Evolutionary conservation across 2,329 filamentous ascomycete species (phyloP), one percentile per base, ranked within the genome.

Genomic region (Akanthomyces dipterigenus): DNA sequence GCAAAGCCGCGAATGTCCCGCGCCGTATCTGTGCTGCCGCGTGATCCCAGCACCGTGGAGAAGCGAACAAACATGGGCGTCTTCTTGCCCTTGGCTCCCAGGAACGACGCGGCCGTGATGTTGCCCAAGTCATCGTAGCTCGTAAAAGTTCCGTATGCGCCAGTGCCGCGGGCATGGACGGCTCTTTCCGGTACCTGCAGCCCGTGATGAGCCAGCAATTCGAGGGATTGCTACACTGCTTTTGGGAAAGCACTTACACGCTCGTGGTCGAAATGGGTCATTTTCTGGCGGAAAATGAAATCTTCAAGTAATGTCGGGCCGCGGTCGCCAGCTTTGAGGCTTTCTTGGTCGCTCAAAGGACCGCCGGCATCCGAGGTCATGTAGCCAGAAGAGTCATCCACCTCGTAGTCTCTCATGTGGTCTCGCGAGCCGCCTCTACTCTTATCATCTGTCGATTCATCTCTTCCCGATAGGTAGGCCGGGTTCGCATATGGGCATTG

Each of bases 1-100:
- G 88, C 88, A 67, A 90, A 91, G 1, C 88, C 88, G 64, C 88
- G 88, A 0, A 90, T 86, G 75, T 91, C 88, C 40, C 89, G 82
- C 7, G 81, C 87, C 0, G 86, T 87, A 67, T 91, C 88, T 2
- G 85, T 82, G 66, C 85, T 88, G 34, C 88, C 89, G 16, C 84
- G 79, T 38, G 82, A 87, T 2, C 87, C 87, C 22, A 86, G 84
- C 11, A 92, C 89, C 1, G 88, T 91, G 0, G 88, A 91, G 70
- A 91, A 89, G 18, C 88, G 85, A n/a, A 87, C 77, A 67, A 90
- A 90, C 0, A 86, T 76, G 0, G 87, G 75, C 38, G 75, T 77
- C 68, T 86, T 71, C 70, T 89, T 89, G 43, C 79, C 82, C n/a
- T 77, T 71, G 2, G 73, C 70, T 8, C 70, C 71, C 18, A 90